These are phyloP conservation scores for Phtheirospermum japonicum DNA, from an alignment of 257 asterid species.

Conservation along the genomic window DNA sequence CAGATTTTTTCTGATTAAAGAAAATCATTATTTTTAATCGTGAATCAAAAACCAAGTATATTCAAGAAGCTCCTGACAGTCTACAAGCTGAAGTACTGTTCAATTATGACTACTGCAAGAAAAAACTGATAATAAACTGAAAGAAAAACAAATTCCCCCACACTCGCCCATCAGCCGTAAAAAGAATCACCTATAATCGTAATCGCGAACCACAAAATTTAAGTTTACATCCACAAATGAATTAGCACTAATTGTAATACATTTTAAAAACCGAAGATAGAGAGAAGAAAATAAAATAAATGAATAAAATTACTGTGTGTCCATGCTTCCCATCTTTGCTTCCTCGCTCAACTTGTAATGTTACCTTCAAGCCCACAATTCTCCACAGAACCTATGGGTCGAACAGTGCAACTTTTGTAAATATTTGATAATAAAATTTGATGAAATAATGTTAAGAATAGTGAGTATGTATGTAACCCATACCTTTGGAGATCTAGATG, in stretches of 20 bases:
- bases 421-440: slow-evolving; percentile 1
- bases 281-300: neutral
- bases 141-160: too few species aligned
- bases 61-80: too few species aligned
- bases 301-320: slow-evolving; percentile 46
- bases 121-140: too few species aligned
- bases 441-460: slow-evolving; percentile 2
- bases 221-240: slow-evolving; percentile 1
- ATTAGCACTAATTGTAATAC: slow-evolving; percentile 4
- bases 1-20: too few species aligned
- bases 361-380: slow-evolving; percentile 86
- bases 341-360: slow-evolving; percentile 85
- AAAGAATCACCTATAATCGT: slow-evolving; percentile 39
- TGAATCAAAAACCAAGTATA: too few species aligned
- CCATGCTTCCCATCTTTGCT: slow-evolving; percentile 76
- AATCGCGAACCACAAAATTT: slow-evolving; percentile 21
- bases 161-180: slow-evolving; percentile 54
- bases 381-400: slow-evolving; percentile 67
- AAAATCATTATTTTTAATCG: too few species aligned
- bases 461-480: slow-evolving; percentile 1
- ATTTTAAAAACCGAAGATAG: neutral
- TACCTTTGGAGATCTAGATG: slow-evolving; percentile 91
- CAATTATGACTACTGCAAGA: too few species aligned
- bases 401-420: slow-evolving; percentile 16
- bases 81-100: too few species aligned